A percentile compares a stretch with the other conserved stretches of the same genome.
Conservation (phyloP, 1,284 basidiomycete species). For the Peniophora sp. region DNA sequence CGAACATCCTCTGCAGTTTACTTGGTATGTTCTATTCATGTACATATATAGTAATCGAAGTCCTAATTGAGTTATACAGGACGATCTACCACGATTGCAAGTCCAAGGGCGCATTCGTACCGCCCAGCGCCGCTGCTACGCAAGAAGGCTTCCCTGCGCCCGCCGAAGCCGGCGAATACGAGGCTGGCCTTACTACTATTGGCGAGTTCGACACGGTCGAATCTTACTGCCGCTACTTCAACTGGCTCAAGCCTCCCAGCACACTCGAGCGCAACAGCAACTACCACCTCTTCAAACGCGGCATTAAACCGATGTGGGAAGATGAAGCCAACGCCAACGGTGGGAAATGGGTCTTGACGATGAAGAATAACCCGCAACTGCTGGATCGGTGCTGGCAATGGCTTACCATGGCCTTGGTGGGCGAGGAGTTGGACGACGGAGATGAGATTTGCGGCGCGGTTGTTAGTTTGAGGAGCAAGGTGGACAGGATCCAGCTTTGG, state of each 20-base stretch:
- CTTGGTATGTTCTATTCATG: conserved; percentile 54
- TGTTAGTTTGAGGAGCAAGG: conserved; percentile 79
- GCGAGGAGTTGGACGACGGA: conserved; percentile 82
- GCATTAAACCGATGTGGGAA: conserved; percentile 95
- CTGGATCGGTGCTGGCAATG: conserved; percentile 88
- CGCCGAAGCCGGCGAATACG: conserved; percentile 63
- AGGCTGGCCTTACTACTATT: conserved; percentile 69
- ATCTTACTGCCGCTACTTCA: conserved; percentile 89
- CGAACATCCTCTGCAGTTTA: conserved; percentile 78
- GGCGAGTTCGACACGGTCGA: conserved; percentile 84
- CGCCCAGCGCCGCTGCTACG: conserved; percentile 26
- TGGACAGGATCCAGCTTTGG: conserved; percentile 89
- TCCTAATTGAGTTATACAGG: conserved; percentile 32
- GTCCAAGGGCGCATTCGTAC: conserved; percentile 54
- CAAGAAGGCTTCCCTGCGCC: conserved; percentile 27
- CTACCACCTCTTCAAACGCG: conserved; percentile 91
- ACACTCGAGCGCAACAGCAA: conserved; percentile 83
- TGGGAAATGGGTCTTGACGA: conserved; percentile 91
- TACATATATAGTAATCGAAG: not conserved
- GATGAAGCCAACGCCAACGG: conserved; percentile 86
- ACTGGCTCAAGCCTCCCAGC: conserved; percentile 89
- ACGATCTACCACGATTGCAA: conserved; percentile 87
- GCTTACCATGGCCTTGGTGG: conserved; percentile 86
- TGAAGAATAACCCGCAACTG: conserved; percentile 74
- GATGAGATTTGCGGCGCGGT: conserved; percentile 90